Evolutionary conservation across 2,329 filamentous ascomycete species (phyloP).

Genomic region (Neonectria magnoliae): DNA sequence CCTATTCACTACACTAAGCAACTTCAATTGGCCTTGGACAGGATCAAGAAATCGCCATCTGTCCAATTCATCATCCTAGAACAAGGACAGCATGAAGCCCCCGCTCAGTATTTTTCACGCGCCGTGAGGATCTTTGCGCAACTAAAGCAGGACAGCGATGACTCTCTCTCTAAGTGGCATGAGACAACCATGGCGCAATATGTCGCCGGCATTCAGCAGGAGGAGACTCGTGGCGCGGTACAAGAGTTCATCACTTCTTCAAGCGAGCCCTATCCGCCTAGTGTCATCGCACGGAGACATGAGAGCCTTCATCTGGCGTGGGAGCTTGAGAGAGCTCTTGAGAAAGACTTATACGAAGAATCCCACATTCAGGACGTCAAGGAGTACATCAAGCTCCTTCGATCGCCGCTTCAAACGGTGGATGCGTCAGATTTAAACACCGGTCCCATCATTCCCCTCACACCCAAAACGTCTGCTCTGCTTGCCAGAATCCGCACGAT

Average conservation of each 20-base stretch:
- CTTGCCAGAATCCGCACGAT: conserved; percentile 57
- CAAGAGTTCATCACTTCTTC: conserved; percentile 25
- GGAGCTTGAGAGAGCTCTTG: conserved; percentile 65
- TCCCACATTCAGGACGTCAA: conserved; percentile 50
- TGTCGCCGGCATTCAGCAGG: conserved; percentile 61
- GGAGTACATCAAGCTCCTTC: conserved; percentile 63
- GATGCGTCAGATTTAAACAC: conserved; percentile 15
- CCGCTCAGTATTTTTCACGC: conserved; percentile 60
- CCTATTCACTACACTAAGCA: conserved; percentile 63
- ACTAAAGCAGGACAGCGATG: conserved; percentile 21
- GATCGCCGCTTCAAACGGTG: conserved; percentile 45
- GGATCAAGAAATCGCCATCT: conserved; percentile 61
- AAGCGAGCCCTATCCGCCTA: conserved; percentile 46
- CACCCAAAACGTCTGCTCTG: conserved; percentile 45
- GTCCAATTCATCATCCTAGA: conserved; percentile 64
- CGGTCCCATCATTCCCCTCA: conserved; percentile 50
- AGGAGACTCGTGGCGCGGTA: conserved; percentile 57
- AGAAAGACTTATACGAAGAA: conserved; percentile 57
- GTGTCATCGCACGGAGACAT: conserved; percentile 59
- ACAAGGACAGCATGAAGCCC: conserved; percentile 64
- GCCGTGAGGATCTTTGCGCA: conserved; percentile 42
- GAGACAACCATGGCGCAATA: conserved; percentile 55
- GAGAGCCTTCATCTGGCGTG: conserved; percentile 64
- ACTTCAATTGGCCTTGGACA: conserved; percentile 58
- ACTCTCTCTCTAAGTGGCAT: conserved; percentile 12